These are phyloP conservation scores for Spongispora temasekensis DNA, from an alignment of 1,284 basidiomycete species.

Conservation along the genomic window DNA sequence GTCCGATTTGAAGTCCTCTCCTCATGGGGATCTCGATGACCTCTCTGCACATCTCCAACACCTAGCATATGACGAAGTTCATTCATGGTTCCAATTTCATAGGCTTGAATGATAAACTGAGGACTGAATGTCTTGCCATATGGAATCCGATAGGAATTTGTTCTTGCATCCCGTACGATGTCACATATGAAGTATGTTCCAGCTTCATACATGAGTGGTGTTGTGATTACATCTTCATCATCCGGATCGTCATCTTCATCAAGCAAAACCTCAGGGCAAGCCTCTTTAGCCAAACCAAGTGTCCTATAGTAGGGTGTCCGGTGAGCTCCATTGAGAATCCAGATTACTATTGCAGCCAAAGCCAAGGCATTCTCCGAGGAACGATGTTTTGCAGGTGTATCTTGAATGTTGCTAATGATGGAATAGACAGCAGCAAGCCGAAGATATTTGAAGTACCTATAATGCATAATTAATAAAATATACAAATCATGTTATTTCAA, in stretches of 20 bases:
- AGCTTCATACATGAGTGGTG: slow-evolving; percentile 9
- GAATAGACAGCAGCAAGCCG: not conserved
- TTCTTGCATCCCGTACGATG: not conserved
- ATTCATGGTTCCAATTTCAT: not conserved
- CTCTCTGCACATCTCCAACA: not conserved
- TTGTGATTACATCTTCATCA: not conserved
- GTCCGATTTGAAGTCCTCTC: not conserved
- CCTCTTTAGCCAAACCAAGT: not conserved
- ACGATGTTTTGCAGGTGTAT: not conserved
- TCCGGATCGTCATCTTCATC: not conserved
- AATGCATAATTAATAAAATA: not conserved
- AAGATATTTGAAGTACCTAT: slow-evolving; percentile 13
- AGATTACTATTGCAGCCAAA: slow-evolving; percentile 1
- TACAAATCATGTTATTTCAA: not conserved
- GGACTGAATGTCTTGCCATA: not conserved
- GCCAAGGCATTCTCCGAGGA: not conserved
- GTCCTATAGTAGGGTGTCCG: not conserved
- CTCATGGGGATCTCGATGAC: not conserved
- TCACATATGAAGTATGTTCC: not conserved
- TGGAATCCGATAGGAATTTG: not conserved
- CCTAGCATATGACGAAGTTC: not conserved
- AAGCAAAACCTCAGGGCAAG: not conserved
- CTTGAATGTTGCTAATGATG: not conserved
- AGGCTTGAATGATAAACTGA: not conserved
- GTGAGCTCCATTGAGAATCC: slow-evolving; percentile 11